Evolutionary conservation across 768 basidiomycete genomes (phyloP), one percentile per base, ranked within the genome.

Genomic region (Leccinum longicurvipes): DNA sequence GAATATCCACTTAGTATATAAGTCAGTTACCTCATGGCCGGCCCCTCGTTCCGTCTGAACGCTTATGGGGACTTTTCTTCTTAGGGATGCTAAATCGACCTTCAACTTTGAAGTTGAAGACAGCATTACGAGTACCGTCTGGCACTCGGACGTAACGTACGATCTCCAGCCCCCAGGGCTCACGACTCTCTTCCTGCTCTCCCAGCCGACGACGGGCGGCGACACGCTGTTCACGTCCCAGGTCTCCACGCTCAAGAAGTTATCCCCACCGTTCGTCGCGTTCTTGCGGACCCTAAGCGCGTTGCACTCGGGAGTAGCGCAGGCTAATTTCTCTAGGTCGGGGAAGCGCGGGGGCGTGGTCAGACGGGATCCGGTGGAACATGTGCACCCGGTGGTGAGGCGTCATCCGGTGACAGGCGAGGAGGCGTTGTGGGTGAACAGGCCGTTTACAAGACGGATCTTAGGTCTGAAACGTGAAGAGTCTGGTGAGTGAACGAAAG

Each of bases 81-180:
- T 4, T 63, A 84, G 89, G 53, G 91, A 92, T 69, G 80, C 75
- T 28, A 82, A 83, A 39, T 75, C 81, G 6, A 85, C 82, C 25
- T 88, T 83, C 78, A 92, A 91, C 66, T 92, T 82, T 65, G 91
- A 91, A 73, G 70, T 76, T 50, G 78, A 82, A 51, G 84, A 86
- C 55, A 67, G 73, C 47, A 75, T 80, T 51, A 76, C 78, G 3
- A 71, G 73, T n/a, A 85, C 81, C 2, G 69, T 80, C 55, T 93
- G 90, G 91, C 90, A 93, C 69, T 85, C 86, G 4, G 73, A 80
- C 32, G 88, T 89, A 34, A 86, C 85, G 0, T 93, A 93, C 68
- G 92, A 94, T 70, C 77, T 83, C n/a, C 91, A 93, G 69, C 91
- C 91, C 21, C 91, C 90, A 4, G 91, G 90, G 21, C 69, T 92